Conservation (phyloP, 306 rosid species). For the Senna siamea region DNA sequence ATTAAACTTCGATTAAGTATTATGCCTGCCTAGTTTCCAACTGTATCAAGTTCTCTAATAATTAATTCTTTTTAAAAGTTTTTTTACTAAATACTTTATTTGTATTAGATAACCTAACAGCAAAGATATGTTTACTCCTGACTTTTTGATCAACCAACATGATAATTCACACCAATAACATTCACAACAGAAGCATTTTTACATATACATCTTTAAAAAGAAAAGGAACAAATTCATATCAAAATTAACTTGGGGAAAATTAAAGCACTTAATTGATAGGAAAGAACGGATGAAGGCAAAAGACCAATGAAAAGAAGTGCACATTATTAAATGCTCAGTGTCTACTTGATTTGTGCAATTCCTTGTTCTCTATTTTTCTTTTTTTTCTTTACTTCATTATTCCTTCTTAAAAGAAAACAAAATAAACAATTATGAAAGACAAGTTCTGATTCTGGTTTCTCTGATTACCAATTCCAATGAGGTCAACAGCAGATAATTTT, state of each 20-base stretch:
- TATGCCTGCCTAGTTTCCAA: not conserved
- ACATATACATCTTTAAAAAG: not conserved
- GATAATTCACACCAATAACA: not conserved
- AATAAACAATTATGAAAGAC: not conserved
- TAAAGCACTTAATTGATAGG: constrained; percentile 6
- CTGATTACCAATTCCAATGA: constrained; percentile 62
- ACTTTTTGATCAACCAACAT: not conserved
- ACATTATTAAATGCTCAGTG: not conserved
- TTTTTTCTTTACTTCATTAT: not conserved
- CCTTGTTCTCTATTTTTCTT: not conserved
- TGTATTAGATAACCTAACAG: too few species aligned
- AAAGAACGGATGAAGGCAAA: not conserved
- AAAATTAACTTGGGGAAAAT: constrained; percentile 1
- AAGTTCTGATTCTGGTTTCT: not conserved
- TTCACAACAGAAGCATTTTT: constrained; percentile 21
- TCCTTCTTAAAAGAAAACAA: not conserved
- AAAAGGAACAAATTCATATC: not conserved
- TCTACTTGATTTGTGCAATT: constrained; percentile 15
- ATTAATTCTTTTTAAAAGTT: too few species aligned
- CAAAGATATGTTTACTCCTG: not conserved
- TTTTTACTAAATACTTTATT: too few species aligned
- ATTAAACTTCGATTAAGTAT: not conserved
- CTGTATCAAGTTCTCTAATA: too few species aligned
- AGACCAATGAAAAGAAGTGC: not conserved
- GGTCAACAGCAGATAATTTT: constrained; percentile 62